Evolutionary conservation across 2,329 filamentous ascomycete species (phyloP).

Genomic region (Metarhizium sp.): DNA sequence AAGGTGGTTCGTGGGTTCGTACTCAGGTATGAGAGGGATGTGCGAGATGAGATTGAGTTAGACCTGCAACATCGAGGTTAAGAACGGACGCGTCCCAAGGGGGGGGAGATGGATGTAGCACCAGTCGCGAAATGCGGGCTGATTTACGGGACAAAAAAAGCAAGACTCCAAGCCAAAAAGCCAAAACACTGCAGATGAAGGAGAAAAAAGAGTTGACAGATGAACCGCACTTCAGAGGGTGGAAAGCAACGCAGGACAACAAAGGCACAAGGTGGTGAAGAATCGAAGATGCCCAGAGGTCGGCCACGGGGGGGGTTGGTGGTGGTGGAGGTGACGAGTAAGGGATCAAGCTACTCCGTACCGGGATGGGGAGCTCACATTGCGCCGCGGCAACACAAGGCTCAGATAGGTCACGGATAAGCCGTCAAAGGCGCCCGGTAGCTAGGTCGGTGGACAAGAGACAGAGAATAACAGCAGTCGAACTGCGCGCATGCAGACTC

Average conservation of each 20-base stretch:
- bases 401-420: background rate
- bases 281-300: background rate
- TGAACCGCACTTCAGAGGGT: background rate
- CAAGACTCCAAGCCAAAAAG: background rate
- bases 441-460: background rate
- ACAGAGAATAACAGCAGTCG: background rate
- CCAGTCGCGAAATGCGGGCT: background rate
- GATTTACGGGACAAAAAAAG: background rate
- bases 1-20: background rate
- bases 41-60: background rate
- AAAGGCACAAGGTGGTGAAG: background rate
- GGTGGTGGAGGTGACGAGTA: background rate
- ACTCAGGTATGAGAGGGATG: background rate
- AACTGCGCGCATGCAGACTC: background rate
- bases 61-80: background rate
- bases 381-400: conserved; percentile 10
- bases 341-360: conserved; percentile 1
- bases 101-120: background rate
- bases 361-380: conserved; percentile 9
- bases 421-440: background rate
- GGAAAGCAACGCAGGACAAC: background rate
- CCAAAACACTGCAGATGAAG: background rate
- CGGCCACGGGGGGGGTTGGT: background rate
- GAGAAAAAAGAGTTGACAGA: too few relatives aligned
- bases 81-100: background rate